Conservation (phyloP, 1,284 basidiomycete genomes). For the Fistulinella staudtii region DNA sequence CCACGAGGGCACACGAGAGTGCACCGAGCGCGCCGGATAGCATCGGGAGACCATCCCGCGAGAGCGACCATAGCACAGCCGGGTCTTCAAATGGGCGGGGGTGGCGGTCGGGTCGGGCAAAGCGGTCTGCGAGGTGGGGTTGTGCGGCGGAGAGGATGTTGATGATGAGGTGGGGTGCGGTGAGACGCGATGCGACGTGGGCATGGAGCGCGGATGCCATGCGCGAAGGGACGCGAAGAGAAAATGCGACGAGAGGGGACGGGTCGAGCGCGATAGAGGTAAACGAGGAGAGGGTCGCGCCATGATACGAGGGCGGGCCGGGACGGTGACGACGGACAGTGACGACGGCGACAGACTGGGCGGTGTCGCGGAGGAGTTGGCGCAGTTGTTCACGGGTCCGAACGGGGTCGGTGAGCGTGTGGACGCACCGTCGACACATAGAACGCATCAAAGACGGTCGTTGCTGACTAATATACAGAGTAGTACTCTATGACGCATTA, state of each 20-base stretch:
- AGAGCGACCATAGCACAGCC: conserved; percentile 31
- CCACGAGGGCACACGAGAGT: conserved; percentile 49
- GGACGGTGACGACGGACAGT: conserved; percentile 19
- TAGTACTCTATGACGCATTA: no score
- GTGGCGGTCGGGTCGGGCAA: conserved; percentile 61
- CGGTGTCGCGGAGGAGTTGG: conserved; percentile 50
- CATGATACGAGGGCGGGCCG: conserved; percentile 50
- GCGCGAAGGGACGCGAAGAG: conserved; percentile 82
- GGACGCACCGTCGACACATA: no score
- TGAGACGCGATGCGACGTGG: conserved; percentile 25
- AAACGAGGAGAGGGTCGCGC: conserved; percentile 89
- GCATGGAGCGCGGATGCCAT: conserved; percentile 64
- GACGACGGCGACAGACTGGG: conserved; percentile 61
- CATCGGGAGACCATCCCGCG: conserved; percentile 53
- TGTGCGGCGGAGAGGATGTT: conserved; percentile 67
- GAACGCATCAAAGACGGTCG: no score
- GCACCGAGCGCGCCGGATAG: conserved; percentile 56
- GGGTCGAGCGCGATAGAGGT: conserved; percentile 89
- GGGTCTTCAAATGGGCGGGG: conserved; percentile 43
- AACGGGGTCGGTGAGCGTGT: conserved; percentile 8
- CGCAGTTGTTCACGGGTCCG: conserved; percentile 24
- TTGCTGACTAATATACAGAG: no score
- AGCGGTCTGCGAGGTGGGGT: conserved; percentile 49
- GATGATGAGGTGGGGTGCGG: conserved; percentile 50
- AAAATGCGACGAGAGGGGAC: conserved; percentile 81